Evolutionary conservation across 768 basidiomycete species (phyloP), one percentile per base, ranked within the genome.

Genomic region (Auriscalpium microsporum): DNA sequence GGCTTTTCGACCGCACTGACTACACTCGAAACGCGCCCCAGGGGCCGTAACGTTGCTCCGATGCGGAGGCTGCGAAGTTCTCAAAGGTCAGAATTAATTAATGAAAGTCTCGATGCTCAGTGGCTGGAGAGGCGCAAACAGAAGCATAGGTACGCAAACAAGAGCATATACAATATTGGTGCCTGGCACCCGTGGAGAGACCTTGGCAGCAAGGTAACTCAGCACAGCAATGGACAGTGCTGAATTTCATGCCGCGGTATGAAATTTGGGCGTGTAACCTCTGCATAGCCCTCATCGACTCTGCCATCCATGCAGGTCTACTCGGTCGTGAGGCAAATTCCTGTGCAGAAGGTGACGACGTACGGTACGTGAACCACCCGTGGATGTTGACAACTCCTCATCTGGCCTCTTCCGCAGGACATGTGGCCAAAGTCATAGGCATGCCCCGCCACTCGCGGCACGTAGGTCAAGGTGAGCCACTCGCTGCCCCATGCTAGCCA

Each of bases 391-490:
- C 28, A 37, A 8, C 49, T 17, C n/a, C 14, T 17, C n/a, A 8
- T 52, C 21, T 40, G 17, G 28, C 28, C 28, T 28, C 28, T 28
- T 10, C 28, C 11, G 10, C 60, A 91, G 88, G 86, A 3, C 87
- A 90, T 64, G 79, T 92, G 53, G 87, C 90, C 8, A 89, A 84
- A 62, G 72, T 92, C 21, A 76, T 88, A 53, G 87, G 87, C 16
- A 87, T 86, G 84, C 90, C 89, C 0, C 75, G 75, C 23, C 79
- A 92, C 68, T 81, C 90, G 4, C 77, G 90, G 48, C 87, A 88
- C 61, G 89, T 92, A 28, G 90, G 90, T 5, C 87, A 90, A 75
- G 89, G 90, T 86, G 58, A 52, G 47, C 53, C 8, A 33, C 45
- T 35, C 33, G 45, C 10, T 34, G 42, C 10, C n/a, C 14, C 1